phyloP scores from a whole-genome alignment of 106 monocot species.

The Triglochin maritima region DNA sequence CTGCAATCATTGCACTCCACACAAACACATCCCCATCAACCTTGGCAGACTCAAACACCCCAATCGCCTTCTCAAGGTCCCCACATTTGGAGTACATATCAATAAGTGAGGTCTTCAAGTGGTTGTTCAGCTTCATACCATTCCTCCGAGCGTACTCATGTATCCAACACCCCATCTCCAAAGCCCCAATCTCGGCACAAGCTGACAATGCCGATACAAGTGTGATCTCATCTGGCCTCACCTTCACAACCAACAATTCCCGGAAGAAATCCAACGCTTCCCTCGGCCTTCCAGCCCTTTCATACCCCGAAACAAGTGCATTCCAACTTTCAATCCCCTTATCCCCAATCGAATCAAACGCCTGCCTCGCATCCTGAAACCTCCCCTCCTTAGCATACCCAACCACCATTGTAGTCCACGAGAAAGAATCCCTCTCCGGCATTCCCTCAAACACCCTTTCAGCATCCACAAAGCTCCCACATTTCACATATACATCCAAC shows the following conservation, averaged over 20 bases:
- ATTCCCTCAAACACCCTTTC: slow-evolving; percentile 28
- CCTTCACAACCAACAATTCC: slow-evolving; percentile 11
- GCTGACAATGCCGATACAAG: slow-evolving; percentile 38
- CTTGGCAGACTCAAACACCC: slow-evolving; percentile 22
- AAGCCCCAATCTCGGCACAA: slow-evolving; percentile 29
- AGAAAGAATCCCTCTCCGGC: slow-evolving; percentile 30
- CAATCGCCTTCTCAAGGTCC: slow-evolving; percentile 28
- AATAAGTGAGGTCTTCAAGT: slow-evolving; percentile 39
- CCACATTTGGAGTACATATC: slow-evolving; percentile 70
- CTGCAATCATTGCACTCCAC: slow-evolving; percentile 53
- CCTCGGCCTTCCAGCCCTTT: slow-evolving; percentile 30
- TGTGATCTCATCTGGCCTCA: slow-evolving; percentile 33
- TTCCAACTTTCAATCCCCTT: slow-evolving; percentile 43
- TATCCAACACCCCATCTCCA: slow-evolving; percentile 38
- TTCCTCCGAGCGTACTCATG: slow-evolving; percentile 26
- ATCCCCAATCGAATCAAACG: slow-evolving; percentile 27
- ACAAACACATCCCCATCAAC: slow-evolving; percentile 28
- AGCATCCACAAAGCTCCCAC: slow-evolving; percentile 33
- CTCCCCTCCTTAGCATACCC: slow-evolving; percentile 24
- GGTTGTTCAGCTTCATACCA: slow-evolving; percentile 15
- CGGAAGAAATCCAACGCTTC: slow-evolving; percentile 39
- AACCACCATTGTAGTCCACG: slow-evolving; percentile 50
- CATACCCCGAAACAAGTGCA: slow-evolving; percentile 40
- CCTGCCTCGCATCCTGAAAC: slow-evolving; percentile 19
- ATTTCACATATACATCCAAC: slow-evolving; percentile 47